These are phyloP conservation scores for Crataegus laevigata DNA, from an alignment of 306 rosid species.

Conservation along the genomic window DNA sequence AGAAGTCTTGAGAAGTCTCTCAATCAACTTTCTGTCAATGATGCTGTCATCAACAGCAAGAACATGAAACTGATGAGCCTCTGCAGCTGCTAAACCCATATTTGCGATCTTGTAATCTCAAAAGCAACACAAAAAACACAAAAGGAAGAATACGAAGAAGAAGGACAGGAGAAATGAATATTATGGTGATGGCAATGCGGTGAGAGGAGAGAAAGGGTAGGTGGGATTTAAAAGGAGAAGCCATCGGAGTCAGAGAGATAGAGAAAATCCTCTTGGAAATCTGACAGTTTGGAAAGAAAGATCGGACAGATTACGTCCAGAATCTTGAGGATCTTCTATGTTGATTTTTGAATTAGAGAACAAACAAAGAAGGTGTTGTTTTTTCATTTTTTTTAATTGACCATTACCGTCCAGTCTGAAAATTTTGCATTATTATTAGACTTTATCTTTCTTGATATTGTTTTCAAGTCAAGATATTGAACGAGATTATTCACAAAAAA, in stretches of 20 bases:
- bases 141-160: neutral
- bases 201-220: constrained; percentile 11
- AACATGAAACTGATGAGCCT: constrained; percentile 62
- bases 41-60: constrained; percentile 84
- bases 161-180: neutral
- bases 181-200: neutral
- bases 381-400: neutral
- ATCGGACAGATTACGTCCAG: constrained; percentile 66
- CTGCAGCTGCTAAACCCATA: constrained; percentile 51
- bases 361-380: constrained; percentile 42
- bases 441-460: too few relatives aligned
- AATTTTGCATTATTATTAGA: too few relatives aligned
- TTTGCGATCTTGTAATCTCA: neutral
- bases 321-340: constrained; percentile 55
- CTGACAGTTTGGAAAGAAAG: constrained; percentile 79
- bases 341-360: constrained; percentile 54
- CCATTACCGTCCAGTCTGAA: neutral
- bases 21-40: constrained; percentile 75
- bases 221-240: constrained; percentile 40
- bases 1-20: constrained; percentile 76
- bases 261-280: constrained; percentile 42
- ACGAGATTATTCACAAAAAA: too few relatives aligned
- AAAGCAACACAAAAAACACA: neutral
- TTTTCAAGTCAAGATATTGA: too few relatives aligned
- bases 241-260: constrained; percentile 33